Conservation (phyloP, 1,284 basidiomycete genomes). For the Ustilago crameri region DNA sequence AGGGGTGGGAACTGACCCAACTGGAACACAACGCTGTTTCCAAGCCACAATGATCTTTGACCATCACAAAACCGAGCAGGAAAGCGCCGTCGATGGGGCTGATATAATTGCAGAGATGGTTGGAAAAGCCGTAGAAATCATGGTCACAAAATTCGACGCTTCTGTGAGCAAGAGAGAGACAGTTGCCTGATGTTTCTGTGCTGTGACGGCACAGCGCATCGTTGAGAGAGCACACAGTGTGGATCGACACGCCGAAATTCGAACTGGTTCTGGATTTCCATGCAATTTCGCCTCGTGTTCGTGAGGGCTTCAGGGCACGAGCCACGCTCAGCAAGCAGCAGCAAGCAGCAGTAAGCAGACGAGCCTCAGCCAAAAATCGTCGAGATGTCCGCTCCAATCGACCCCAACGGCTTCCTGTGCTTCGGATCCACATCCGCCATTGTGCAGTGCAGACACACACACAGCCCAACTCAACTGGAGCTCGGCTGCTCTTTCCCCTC, state of each 20-base stretch:
- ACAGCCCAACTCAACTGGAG: background rate
- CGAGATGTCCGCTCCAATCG: slow-evolving; percentile 1
- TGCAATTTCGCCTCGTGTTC: slow-evolving; percentile 1
- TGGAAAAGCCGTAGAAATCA: background rate
- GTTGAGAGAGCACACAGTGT: background rate
- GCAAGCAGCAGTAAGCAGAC: background rate
- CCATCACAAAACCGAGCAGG: too few species aligned
- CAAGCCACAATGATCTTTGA: too few species aligned
- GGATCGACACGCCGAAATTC: slow-evolving; percentile 1
- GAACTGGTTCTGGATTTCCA: background rate
- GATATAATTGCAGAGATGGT: background rate
- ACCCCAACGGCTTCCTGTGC: background rate
- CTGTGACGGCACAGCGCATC: slow-evolving; percentile 4
- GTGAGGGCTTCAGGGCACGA: too few species aligned
- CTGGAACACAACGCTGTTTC: too few species aligned
- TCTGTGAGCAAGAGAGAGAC: background rate
- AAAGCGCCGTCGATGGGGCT: too few species aligned
- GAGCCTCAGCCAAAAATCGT: background rate
- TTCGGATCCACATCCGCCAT: background rate
- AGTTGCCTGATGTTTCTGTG: slow-evolving; percentile 1
- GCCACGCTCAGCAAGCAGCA: background rate
- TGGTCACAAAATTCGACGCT: background rate
- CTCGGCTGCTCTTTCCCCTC: background rate
- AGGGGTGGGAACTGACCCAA: too few species aligned
- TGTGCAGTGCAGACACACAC: background rate